phyloP scores from a whole-genome alignment of 257 asterid genomes.

The Solanum chiquidenum region DNA sequence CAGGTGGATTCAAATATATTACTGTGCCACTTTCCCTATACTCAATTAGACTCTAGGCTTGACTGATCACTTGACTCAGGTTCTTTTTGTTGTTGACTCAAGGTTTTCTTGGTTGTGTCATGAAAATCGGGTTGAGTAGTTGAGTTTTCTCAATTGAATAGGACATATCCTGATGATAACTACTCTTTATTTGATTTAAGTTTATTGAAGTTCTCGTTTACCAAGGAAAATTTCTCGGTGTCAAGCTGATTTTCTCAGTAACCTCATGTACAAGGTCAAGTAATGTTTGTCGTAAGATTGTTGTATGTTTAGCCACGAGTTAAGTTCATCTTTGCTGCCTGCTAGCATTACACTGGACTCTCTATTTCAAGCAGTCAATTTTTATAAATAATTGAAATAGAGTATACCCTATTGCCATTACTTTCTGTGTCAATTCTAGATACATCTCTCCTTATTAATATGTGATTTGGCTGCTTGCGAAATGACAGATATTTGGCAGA shows the following conservation, averaged over 20 bases:
- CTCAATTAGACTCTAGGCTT: neutral
- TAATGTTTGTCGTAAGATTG: neutral
- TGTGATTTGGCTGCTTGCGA: neutral
- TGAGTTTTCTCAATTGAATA: neutral
- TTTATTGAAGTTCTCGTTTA: neutral
- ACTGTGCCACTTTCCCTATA: neutral
- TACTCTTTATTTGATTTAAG: neutral
- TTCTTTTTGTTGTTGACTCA: neutral
- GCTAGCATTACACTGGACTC: neutral
- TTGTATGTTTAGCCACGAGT: neutral
- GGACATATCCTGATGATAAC: neutral
- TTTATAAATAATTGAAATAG: neutral
- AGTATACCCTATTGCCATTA: neutral
- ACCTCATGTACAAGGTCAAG: neutral
- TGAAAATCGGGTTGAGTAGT: neutral
- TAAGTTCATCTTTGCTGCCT: neutral
- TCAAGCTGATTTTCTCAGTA: neutral
- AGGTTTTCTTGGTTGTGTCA: neutral
- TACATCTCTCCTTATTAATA: neutral
- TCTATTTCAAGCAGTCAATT: neutral
- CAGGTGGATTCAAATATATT: neutral
- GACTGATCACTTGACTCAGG: neutral
- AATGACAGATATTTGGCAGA: conserved; percentile 50
- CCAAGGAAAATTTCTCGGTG: neutral
- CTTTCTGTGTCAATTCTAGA: neutral